These are phyloP conservation scores for Solanum stenotomum DNA, from an alignment of 257 asterid species.

Conservation along the genomic window DNA sequence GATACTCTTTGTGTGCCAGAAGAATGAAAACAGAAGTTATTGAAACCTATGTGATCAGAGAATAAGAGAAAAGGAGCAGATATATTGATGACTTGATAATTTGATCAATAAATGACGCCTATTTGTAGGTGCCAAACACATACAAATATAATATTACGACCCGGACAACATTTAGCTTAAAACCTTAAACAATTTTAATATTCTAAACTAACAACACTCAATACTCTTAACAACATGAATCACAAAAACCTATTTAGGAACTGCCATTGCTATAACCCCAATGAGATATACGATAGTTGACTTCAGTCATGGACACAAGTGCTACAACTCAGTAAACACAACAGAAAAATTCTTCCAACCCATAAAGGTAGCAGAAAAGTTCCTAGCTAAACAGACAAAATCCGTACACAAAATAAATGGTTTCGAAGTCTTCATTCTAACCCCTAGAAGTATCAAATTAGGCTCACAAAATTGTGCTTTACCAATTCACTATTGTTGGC, in stretches of 20 bases:
- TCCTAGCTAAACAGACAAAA: neutral
- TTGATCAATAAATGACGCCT: neutral
- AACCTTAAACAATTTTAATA: neutral
- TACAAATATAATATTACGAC: neutral
- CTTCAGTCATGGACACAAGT: neutral
- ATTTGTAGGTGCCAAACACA: neutral
- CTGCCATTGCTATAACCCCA: neutral
- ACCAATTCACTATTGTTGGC: neutral
- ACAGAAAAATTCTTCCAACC: neutral
- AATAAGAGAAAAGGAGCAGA: neutral
- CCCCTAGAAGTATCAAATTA: neutral
- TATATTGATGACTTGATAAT: neutral
- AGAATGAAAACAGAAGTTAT: neutral
- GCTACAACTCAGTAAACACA: neutral
- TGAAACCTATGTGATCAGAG: neutral
- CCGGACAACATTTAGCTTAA: neutral
- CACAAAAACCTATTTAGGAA: neutral
- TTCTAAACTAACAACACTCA: neutral
- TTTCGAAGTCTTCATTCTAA: neutral
- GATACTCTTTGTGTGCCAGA: neutral
- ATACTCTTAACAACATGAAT: neutral
- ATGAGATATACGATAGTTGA: neutral
- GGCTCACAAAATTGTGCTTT: neutral
- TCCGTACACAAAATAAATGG: neutral
- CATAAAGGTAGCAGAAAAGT: neutral